These are phyloP conservation scores for Physcomitrium patens DNA, from an alignment of 225 moss, liverwort and hornwort species.

Conservation along the genomic window DNA sequence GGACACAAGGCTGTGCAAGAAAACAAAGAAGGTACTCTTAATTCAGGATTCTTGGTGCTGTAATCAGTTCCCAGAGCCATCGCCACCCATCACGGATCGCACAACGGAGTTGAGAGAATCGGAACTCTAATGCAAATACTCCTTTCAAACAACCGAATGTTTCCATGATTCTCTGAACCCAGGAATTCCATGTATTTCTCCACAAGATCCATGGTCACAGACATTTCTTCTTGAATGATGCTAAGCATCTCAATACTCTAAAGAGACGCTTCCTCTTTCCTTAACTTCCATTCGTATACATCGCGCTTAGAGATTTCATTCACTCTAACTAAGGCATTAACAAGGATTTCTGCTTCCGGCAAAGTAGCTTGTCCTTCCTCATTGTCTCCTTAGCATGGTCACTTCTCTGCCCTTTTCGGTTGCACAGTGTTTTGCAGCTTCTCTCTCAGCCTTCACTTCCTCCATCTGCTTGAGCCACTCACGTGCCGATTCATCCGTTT, in stretches of 20 bases:
- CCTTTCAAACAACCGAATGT: no score
- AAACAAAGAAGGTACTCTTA: no score
- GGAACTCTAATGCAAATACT: no score
- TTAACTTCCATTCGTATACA: constrained; percentile 55
- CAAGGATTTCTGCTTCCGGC: constrained; percentile 65
- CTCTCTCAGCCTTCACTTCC: constrained; percentile 42
- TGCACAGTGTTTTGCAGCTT: constrained; percentile 49
- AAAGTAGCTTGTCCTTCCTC: constrained; percentile 58
- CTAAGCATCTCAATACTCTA: constrained; percentile 38
- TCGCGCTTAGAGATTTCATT: constrained; percentile 74
- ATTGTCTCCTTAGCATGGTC: constrained; percentile 39
- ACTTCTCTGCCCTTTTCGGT: constrained; percentile 48
- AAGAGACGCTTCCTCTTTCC: constrained; percentile 32
- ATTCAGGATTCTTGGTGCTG: no score
- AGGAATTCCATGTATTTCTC: constrained; percentile 44
- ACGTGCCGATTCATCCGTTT: constrained; percentile 44
- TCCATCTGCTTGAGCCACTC: constrained; percentile 53
- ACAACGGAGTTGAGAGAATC: no score
- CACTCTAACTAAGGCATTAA: constrained; percentile 82
- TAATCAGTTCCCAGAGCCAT: no score
- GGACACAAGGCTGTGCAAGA: no score
- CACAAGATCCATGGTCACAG: constrained; percentile 38
- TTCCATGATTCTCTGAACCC: constrained; percentile 38
- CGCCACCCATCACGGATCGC: no score
- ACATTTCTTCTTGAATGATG: constrained; percentile 51